These are phyloP conservation scores for Kokia cookei DNA, from an alignment of 441 rosid species.

Conservation along the genomic window DNA sequence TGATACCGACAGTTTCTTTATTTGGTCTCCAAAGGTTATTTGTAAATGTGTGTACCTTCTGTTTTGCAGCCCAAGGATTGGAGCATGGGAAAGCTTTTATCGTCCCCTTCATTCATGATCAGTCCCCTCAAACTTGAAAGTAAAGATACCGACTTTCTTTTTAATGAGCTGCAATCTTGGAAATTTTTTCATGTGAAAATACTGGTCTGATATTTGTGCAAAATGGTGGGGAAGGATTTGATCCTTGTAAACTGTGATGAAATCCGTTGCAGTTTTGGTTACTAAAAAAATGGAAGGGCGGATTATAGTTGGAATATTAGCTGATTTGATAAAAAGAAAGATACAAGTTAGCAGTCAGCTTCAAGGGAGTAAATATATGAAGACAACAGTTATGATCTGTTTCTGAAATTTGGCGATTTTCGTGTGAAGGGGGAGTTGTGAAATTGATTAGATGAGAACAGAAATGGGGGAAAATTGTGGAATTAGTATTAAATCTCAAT, in stretches of 20 bases:
- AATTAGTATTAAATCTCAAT: background rate
- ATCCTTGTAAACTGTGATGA: background rate
- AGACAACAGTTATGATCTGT: slow-evolving; percentile 2
- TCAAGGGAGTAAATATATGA: background rate
- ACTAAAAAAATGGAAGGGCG: background rate
- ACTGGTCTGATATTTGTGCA: background rate
- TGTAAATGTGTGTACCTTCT: background rate
- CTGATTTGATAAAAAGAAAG: background rate
- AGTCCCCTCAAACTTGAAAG: background rate
- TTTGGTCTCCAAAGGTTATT: background rate
- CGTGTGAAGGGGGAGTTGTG: slow-evolving; percentile 18
- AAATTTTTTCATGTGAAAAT: background rate
- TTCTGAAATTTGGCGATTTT: slow-evolving; percentile 3
- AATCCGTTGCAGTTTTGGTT: background rate
- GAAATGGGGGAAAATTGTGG: background rate
- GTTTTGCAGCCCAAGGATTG: background rate
- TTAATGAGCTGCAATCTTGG: background rate
- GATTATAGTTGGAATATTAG: background rate
- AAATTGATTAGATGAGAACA: slow-evolving; percentile 8
- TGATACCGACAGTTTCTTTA: background rate
- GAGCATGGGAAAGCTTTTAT: background rate
- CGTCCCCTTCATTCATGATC: background rate
- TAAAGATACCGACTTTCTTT: too few relatives aligned
- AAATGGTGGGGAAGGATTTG: background rate
- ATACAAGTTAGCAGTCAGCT: slow-evolving; percentile 12